phyloP scores from a whole-genome alignment of 208 protist genomes.

The Trypanosoma scelopori region DNA sequence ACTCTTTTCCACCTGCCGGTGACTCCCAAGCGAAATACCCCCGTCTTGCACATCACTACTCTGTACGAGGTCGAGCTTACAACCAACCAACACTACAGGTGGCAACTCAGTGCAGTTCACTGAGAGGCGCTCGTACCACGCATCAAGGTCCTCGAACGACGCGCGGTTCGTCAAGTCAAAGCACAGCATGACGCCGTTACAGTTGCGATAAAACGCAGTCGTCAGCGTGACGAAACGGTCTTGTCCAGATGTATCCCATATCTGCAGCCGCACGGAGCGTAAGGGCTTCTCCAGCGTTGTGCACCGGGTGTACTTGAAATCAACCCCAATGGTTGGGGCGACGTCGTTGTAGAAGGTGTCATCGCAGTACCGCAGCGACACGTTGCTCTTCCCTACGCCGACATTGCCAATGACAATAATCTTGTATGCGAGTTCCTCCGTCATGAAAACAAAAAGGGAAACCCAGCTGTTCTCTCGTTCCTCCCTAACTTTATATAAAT shows the following conservation, averaged over 20 bases:
- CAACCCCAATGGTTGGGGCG: constrained; percentile 84
- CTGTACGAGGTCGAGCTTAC: constrained; percentile 85
- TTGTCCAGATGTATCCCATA: constrained; percentile 92
- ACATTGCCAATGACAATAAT: constrained; percentile 89
- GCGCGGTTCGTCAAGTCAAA: constrained; percentile 96
- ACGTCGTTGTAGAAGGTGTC: constrained; percentile 78
- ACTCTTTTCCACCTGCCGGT: constrained; percentile 73
- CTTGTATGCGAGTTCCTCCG: constrained; percentile 88
- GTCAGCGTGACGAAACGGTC: constrained; percentile 90
- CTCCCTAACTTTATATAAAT: too few species aligned
- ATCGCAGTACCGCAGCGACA: constrained; percentile 86
- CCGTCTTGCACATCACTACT: constrained; percentile 43
- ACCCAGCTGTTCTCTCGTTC: background rate
- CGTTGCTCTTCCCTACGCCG: constrained; percentile 92
- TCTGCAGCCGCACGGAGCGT: constrained; percentile 76
- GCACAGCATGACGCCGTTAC: constrained; percentile 92
- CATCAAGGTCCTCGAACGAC: constrained; percentile 88
- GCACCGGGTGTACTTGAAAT: constrained; percentile 86
- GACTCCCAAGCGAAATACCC: constrained; percentile 74
- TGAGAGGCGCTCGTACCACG: constrained; percentile 76
- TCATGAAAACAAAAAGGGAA: constrained; percentile 32
- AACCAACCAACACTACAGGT: constrained; percentile 82
- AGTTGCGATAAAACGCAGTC: constrained; percentile 92
- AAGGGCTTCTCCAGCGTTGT: constrained; percentile 69
- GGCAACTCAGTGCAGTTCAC: constrained; percentile 61